Evolutionary conservation across 257 asterid genomes (phyloP).

Genomic region (Nicotiana knightiana): DNA sequence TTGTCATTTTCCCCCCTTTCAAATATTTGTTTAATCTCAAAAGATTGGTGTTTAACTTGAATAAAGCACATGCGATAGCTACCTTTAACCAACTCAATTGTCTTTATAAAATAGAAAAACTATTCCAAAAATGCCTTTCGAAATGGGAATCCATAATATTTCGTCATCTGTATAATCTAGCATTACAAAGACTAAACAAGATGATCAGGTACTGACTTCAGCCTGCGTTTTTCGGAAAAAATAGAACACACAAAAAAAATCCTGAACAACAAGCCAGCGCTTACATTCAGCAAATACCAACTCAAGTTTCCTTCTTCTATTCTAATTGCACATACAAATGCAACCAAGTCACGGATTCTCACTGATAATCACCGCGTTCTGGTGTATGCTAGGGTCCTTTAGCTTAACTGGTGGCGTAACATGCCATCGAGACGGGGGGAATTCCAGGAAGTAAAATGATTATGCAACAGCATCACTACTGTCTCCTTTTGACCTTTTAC

Average conservation of each 20-base stretch:
- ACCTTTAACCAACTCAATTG: neutral
- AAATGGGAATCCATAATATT: neutral
- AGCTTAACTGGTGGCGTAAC: neutral
- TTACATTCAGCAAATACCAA: neutral
- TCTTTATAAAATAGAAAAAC: neutral
- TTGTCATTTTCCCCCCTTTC: neutral
- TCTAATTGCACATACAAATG: neutral
- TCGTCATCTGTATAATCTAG: neutral
- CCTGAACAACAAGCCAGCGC: neutral
- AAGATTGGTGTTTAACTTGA: neutral
- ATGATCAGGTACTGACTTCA: neutral
- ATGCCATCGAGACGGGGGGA: neutral
- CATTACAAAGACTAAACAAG: neutral
- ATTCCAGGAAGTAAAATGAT: neutral
- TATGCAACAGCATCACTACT: neutral
- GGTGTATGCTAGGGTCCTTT: neutral
- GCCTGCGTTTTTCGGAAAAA: neutral
- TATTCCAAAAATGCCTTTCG: neutral
- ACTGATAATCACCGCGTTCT: neutral
- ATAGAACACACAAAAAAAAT: neutral
- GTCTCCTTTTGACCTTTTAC: conserved; percentile 23
- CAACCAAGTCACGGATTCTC: neutral
- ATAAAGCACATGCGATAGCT: neutral
- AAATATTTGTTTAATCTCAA: neutral
- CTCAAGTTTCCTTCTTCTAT: neutral